These are phyloP conservation scores for Solanum clarkiae DNA, from an alignment of 257 asterid species.

Conservation along the genomic window DNA sequence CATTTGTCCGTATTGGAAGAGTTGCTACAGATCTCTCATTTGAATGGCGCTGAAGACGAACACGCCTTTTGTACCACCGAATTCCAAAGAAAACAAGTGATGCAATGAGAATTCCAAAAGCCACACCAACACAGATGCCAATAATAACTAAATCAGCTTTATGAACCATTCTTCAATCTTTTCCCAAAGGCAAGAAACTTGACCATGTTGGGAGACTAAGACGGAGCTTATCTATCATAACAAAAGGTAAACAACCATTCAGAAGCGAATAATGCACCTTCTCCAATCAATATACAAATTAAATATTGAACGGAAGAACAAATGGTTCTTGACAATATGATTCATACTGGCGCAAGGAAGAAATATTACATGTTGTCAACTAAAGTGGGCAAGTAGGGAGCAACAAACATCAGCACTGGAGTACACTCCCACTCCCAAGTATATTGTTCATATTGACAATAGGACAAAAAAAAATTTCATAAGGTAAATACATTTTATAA, in stretches of 20 bases:
- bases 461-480: not conserved
- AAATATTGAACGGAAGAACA: not conserved
- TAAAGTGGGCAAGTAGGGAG: not conserved
- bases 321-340: not conserved
- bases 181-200: slow-evolving; percentile 16
- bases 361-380: not conserved
- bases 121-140: slow-evolving; percentile 73
- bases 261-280: not conserved
- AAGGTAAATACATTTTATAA: not conserved
- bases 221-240: slow-evolving; percentile 1
- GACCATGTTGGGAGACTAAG: slow-evolving; percentile 44
- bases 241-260: not conserved
- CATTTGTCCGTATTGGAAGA: slow-evolving; percentile 79
- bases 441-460: not conserved
- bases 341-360: not conserved
- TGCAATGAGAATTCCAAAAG: slow-evolving; percentile 64
- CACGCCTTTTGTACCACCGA: slow-evolving; percentile 57
- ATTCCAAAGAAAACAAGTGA: slow-evolving; percentile 45
- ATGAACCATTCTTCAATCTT: slow-evolving; percentile 51
- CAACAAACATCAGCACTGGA: not conserved
- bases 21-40: slow-evolving; percentile 41
- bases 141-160: slow-evolving; percentile 63
- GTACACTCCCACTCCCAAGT: not conserved
- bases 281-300: not conserved
- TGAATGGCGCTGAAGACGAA: slow-evolving; percentile 23